A percentile compares a stretch with the other conserved stretches of the same genome.
Evolutionary conservation across 768 basidiomycete genomes (phyloP).

Genomic region (Lyophyllum shimeji): DNA sequence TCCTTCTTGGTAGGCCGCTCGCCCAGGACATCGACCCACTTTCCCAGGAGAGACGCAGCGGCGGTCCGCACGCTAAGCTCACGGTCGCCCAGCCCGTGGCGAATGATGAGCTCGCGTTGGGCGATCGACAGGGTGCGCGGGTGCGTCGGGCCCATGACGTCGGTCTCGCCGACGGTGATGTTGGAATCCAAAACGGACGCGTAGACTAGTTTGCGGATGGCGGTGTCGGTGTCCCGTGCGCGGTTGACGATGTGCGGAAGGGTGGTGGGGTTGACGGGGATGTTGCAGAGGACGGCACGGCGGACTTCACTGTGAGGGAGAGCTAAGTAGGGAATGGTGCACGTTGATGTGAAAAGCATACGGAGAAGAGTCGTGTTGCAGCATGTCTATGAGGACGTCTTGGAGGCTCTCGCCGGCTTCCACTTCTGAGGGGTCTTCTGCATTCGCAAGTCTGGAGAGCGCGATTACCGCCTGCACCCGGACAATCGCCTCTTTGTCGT

Average conservation of each 20-base stretch:
- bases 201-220: constrained; percentile 75
- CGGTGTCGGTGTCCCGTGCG: constrained; percentile 75
- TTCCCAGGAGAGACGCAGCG: constrained; percentile 66
- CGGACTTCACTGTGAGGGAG: constrained; percentile 78
- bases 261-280: constrained; percentile 55
- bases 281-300: constrained; percentile 69
- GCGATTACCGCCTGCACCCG: constrained; percentile 81
- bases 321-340: not conserved
- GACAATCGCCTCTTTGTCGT: constrained; percentile 77
- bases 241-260: constrained; percentile 71
- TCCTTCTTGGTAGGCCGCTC: constrained; percentile 33
- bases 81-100: constrained; percentile 84
- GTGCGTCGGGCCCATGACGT: constrained; percentile 54
- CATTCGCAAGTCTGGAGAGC: constrained; percentile 71
- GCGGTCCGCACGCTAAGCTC: constrained; percentile 72
- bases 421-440: constrained; percentile 62
- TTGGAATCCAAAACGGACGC: constrained; percentile 52
- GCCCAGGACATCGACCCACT: constrained; percentile 71
- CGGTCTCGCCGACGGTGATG: constrained; percentile 20
- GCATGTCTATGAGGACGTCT: constrained; percentile 63
- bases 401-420: constrained; percentile 52
- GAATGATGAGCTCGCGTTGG: constrained; percentile 77
- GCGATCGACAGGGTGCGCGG: constrained; percentile 63
- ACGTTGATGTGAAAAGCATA: constrained; percentile 34
- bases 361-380: constrained; percentile 76